These are phyloP conservation scores for Pedinophyceae sp. DNA, from an alignment of 139 green algal genomes.

Conservation along the genomic window DNA sequence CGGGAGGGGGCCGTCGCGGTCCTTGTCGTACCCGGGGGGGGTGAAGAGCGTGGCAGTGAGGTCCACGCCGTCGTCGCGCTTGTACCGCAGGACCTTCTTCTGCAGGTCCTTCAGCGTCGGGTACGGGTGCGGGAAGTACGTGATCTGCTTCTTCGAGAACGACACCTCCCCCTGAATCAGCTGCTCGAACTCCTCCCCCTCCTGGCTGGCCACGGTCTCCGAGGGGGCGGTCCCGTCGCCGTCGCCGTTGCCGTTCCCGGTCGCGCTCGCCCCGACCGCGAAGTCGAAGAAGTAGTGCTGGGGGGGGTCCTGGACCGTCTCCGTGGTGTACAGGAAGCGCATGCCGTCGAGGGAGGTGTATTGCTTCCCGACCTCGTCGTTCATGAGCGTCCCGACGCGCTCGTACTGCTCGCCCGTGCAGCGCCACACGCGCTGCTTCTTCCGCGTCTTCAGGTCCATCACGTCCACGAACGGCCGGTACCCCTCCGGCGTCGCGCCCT, in stretches of 20 bases:
- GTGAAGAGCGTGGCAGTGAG: conserved; percentile 89
- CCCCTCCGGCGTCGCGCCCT: conserved; percentile 64
- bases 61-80: conserved; percentile 74
- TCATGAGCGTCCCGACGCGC: conserved; percentile 44
- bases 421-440: conserved; percentile 70
- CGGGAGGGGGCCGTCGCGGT: conserved; percentile 64
- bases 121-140: conserved; percentile 89
- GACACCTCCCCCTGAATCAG: background rate
- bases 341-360: conserved; percentile 35
- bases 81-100: conserved; percentile 74
- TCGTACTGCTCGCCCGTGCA: conserved; percentile 55
- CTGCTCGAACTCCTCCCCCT: background rate
- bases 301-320: conserved; percentile 32
- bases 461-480: conserved; percentile 85
- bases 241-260: background rate
- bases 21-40: conserved; percentile 64
- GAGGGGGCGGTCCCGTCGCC: conserved; percentile 4
- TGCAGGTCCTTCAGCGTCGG: conserved; percentile 23
- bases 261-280: background rate
- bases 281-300: conserved; percentile 24
- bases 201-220: background rate
- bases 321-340: conserved; percentile 34
- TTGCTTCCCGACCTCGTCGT: conserved; percentile 15
- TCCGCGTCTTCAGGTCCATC: conserved; percentile 36
- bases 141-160: conserved; percentile 41